Evolutionary conservation across 495 filamentous ascomycete genomes (phyloP), one percentile per base, ranked within the genome.

Genomic region (Pseudomonodictys pantanalensis): DNA sequence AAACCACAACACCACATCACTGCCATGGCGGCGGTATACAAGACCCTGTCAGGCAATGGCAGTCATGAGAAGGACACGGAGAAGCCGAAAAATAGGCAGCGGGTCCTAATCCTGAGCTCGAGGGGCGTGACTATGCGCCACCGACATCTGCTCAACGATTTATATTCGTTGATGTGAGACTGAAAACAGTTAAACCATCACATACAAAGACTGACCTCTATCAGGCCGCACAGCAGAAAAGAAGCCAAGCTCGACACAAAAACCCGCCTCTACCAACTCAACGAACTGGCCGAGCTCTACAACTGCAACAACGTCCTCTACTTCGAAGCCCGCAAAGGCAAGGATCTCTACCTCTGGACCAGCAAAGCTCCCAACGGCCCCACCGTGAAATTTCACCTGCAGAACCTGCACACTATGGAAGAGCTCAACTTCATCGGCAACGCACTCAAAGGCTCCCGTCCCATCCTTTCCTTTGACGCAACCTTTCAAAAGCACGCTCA

Each of bases 281-380:
- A 97, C 77, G 92, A 96, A 71, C 84, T 97, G 15, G 93, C 93
- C 35, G 92, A 99, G 65, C 83, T 99, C 18, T 95, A 97, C 79
- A 97, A 96, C 65, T 97, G 92, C 83, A 99, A 99, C 76, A 93
- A 97, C 73, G 85, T 97, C 49, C 80, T 96, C 60, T 99, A 96
- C 76, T 93, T 97, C 71, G 93, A 98, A 76, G 93, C 91, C 52
- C 79, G 91, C 60, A 98, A 97, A 75, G 90, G 89, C 33, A 86
- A 95, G 72, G 93, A 97, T 79, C 76, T 95, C 30, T 98, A 96
- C 71, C 80, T 92, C 42, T 96, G 92, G 92, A 81, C 97, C 69
- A 83, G 87, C 73, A 95, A 95, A 69, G 86, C 91, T 2, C 93
- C 93, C 8, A 99, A 99, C 70, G 93, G 93, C 0, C 93, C 92